These are phyloP conservation scores for Saccharomycopsis schoenii DNA, from an alignment of 805 yeast species.

Conservation along the genomic window DNA sequence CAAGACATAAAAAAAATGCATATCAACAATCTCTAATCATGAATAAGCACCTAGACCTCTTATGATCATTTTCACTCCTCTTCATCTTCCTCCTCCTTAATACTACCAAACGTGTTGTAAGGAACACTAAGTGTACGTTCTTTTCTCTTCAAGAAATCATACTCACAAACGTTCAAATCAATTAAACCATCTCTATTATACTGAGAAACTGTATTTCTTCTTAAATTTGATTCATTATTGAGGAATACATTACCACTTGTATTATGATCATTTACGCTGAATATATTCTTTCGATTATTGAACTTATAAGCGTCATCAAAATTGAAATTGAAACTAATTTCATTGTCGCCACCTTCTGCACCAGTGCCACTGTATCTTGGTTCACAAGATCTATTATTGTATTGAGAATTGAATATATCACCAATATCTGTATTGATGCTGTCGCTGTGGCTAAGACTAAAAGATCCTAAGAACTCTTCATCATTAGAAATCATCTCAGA, in stretches of 20 bases:
- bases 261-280: not conserved
- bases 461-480: not conserved
- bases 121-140: not conserved
- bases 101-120: not conserved
- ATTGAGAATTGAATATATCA: not conserved
- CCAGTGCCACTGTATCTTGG: not conserved
- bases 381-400: not conserved
- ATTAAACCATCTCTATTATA: not conserved
- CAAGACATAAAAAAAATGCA: too few species aligned
- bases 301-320: not conserved
- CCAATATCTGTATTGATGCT: not conserved
- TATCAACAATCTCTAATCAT: too few species aligned
- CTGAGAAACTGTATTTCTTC: not conserved
- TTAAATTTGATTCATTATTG: not conserved
- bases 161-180: not conserved
- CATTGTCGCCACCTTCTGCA: not conserved
- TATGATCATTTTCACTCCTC: not conserved
- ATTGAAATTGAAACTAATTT: not conserved
- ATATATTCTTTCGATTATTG: not conserved
- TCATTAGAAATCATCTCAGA: not conserved
- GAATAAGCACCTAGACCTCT: too few species aligned
- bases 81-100: not conserved
- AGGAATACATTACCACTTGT: not conserved
- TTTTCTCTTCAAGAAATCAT: not conserved
- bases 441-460: not conserved